Conservation (phyloP, 768 basidiomycete species). For the Cyathus striatus region DNA sequence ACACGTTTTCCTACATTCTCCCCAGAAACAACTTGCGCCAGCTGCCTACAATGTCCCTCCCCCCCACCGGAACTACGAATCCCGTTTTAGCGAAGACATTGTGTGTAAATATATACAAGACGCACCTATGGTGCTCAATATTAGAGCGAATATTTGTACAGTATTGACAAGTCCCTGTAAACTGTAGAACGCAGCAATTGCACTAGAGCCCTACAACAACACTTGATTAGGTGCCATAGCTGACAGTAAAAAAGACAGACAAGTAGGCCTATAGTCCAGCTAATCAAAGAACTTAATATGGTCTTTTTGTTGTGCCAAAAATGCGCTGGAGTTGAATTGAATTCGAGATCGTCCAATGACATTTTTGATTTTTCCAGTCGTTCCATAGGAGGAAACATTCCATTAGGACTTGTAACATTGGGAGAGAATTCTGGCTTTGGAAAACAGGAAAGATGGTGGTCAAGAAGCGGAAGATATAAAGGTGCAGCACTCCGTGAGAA, state of each 20-base stretch:
- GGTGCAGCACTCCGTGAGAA: constrained; percentile 58
- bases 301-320: constrained; percentile 52
- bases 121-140: constrained; percentile 66
- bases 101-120: constrained; percentile 3
- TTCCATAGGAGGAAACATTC: constrained; percentile 64
- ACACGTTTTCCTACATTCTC: constrained; percentile 54
- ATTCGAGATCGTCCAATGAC: constrained; percentile 56
- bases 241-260: constrained; percentile 29
- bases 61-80: constrained; percentile 31
- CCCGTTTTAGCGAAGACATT: not conserved
- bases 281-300: constrained; percentile 42
- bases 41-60: constrained; percentile 31
- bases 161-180: constrained; percentile 65
- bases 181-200: constrained; percentile 63
- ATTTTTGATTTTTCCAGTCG: constrained; percentile 39
- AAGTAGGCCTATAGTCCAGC: constrained; percentile 45
- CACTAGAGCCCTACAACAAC: constrained; percentile 56
- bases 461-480: constrained; percentile 57
- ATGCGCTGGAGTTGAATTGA: constrained; percentile 41
- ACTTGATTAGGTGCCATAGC: not conserved
- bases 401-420: constrained; percentile 12
- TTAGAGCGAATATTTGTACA: constrained; percentile 66
- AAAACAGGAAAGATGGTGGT: constrained; percentile 48
- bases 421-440: constrained; percentile 36
- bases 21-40: constrained; percentile 62